These are phyloP conservation scores for Pisolithus tinctorius DNA, from an alignment of 768 basidiomycete species.

Conservation along the genomic window DNA sequence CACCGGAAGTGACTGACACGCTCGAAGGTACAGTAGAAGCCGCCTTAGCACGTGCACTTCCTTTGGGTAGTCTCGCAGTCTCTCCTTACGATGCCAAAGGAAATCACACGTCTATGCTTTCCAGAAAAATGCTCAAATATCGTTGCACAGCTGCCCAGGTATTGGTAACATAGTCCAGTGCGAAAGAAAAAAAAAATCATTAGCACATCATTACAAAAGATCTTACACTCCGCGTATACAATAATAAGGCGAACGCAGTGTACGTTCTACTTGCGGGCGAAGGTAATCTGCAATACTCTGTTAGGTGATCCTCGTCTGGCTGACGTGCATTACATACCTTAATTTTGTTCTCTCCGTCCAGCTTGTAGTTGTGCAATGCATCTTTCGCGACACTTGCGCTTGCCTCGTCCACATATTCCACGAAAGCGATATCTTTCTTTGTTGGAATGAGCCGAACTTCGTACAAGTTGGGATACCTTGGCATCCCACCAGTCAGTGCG, in stretches of 20 bases:
- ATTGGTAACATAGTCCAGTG: neutral
- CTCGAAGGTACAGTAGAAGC: neutral
- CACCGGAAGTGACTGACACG: neutral
- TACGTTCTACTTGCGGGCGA: slow-evolving; percentile 56
- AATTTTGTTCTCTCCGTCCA: slow-evolving; percentile 98
- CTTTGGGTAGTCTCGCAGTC: too few relatives aligned
- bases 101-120: too few relatives aligned
- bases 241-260: neutral
- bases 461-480: slow-evolving; percentile 88
- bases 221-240: neutral
- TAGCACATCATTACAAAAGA: neutral
- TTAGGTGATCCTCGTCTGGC: slow-evolving; percentile 2
- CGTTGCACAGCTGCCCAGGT: too few relatives aligned
- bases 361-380: slow-evolving; percentile 93
- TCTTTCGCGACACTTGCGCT: slow-evolving; percentile 91
- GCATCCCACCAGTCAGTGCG: slow-evolving; percentile 1
- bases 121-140: too few relatives aligned
- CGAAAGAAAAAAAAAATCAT: neutral
- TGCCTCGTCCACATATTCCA: slow-evolving; percentile 92
- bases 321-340: slow-evolving; percentile 49
- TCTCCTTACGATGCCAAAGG: too few relatives aligned
- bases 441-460: slow-evolving; percentile 98
- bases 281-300: slow-evolving; percentile 49
- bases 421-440: slow-evolving; percentile 96
- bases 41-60: too few relatives aligned